Base-by-base conservation (phyloP, 768 basidiomycete species). In the Cystobasidium tubakii region DNA sequence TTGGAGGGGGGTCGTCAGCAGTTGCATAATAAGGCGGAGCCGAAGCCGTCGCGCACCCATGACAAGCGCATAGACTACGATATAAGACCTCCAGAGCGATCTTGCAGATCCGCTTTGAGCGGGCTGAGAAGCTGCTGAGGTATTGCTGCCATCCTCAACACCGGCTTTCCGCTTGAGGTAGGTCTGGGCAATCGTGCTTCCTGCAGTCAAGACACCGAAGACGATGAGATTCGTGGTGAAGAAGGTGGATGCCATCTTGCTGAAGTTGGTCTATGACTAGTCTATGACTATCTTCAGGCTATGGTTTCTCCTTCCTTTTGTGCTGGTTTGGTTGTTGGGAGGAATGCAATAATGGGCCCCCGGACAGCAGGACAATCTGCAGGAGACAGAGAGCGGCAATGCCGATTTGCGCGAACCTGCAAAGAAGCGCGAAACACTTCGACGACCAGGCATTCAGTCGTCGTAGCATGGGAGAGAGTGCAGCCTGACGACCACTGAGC, bases 1-100 rank as follows among this genome's bases (percentile, higher is more conserved):
- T 15, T 39, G 23, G 80, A 86, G 57, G 27, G 6, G 15, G 27
- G 13, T 27, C 36, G 34, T 65, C 63, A 65, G 63, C 29, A 19
- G 39, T 46, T 7, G 21, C 63, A 65, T 36, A 67, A 12, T n/a
- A 10, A 12, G n/a, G 33, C 46, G 31, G 3, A 19, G 23, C n/a
- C 25, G 36, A 27, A 23, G 62, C 21, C 27, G 29, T 2, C 6
- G 31, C 87, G 3, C 29, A 71, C 69, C 69, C 89, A 90, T 89
- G 29, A 88, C 88, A 27, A 89, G 84, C 0, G 85, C 88, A 80
- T 89, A 90, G 7, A 89, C 88, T 19, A 71, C 55, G 29, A 75
- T 44, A 33, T 75, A 75, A 19, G 66, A 27, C 25, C 69, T 27
- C 53, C 55, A 71, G 12, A 71, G 33, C 31, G 69, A 71, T 17